phyloP scores from a whole-genome alignment of 2,329 filamentous ascomycete genomes.

The Aspergillus ustus region DNA sequence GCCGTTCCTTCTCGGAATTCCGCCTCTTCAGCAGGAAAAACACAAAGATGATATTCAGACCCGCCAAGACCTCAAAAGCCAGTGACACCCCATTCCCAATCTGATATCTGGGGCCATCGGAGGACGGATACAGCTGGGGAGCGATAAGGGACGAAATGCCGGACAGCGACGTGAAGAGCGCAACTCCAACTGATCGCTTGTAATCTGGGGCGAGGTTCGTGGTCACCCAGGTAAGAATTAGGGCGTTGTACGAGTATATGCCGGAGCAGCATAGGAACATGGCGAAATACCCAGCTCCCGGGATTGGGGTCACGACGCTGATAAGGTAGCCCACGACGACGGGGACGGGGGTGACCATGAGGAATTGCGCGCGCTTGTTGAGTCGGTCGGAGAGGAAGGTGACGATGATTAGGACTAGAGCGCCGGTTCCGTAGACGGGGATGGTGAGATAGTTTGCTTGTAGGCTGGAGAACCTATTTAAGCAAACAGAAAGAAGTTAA shows the following conservation, averaged over 20 bases:
- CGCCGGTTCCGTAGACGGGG: neutral
- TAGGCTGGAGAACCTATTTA: neutral
- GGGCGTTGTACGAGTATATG: neutral
- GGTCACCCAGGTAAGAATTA: neutral
- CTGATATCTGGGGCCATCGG: neutral
- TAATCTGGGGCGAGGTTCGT: neutral
- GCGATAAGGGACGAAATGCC: neutral
- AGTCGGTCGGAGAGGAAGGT: neutral
- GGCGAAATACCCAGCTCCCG: neutral
- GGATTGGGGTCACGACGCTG: neutral
- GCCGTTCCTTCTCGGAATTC: neutral
- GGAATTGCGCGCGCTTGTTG: neutral
- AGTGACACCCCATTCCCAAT: neutral
- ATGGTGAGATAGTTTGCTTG: neutral
- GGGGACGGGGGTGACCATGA: neutral
- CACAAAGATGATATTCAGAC: too few relatives aligned
- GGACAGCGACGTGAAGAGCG: neutral
- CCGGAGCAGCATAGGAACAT: neutral
- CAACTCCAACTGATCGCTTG: neutral
- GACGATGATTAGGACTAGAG: neutral
- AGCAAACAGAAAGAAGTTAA: too few relatives aligned
- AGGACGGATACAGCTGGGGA: neutral
- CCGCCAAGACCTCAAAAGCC: neutral
- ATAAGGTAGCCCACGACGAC: conserved; percentile 1
- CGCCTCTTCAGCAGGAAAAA: neutral